Conservation (phyloP, 2,329 filamentous ascomycete species). For the Phialophora expanda region DNA sequence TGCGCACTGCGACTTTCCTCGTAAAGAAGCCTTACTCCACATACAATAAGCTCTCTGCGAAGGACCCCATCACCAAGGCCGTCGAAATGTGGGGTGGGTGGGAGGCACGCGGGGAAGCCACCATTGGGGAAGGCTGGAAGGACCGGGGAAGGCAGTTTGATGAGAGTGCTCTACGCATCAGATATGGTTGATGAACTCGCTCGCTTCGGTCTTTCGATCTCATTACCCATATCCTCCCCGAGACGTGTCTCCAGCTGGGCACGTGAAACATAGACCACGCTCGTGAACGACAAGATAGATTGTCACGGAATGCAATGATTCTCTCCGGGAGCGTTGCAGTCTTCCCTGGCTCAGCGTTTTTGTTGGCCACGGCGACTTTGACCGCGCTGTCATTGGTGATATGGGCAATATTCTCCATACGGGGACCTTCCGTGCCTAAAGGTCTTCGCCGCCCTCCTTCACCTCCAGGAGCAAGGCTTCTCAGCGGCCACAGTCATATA, state of each 20-base stretch:
- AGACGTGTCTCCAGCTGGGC: neutral
- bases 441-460: constrained; percentile 16
- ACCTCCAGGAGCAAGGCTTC: constrained; percentile 16
- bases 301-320: neutral
- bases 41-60: neutral
- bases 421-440: constrained; percentile 12
- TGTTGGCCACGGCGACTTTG: neutral
- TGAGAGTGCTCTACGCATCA: neutral
- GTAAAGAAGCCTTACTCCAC: neutral
- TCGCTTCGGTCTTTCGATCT: neutral
- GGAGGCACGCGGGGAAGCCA: neutral
- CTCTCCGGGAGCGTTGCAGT: neutral
- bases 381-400: neutral
- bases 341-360: neutral
- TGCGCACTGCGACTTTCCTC: neutral
- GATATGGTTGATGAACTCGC: neutral
- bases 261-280: neutral
- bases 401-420: neutral
- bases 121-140: constrained; percentile 2
- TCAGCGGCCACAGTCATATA: constrained; percentile 22
- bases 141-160: neutral
- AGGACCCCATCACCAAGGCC: neutral
- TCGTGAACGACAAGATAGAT: neutral
- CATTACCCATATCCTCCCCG: too few species aligned
- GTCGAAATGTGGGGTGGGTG: neutral